Conservation (phyloP, 2,329 filamentous ascomycete species). For the Pseudopithomyces chartarum region DNA sequence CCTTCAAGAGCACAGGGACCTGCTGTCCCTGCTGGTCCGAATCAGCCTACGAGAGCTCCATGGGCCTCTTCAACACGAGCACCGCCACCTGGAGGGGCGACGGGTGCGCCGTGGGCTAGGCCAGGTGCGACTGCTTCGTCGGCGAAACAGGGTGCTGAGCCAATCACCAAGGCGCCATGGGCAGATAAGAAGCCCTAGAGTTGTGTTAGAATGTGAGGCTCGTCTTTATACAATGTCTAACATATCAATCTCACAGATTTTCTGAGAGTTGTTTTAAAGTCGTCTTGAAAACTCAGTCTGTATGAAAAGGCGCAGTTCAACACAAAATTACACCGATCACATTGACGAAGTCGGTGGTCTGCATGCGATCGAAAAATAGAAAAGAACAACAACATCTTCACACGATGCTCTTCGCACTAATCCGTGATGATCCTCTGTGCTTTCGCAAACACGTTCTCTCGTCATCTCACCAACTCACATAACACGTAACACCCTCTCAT, state of each 20-base stretch:
- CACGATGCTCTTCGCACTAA: too few species aligned
- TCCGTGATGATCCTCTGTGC: too few species aligned
- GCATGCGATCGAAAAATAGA: too few species aligned
- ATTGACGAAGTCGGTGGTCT: too few species aligned
- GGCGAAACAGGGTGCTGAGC: conserved; percentile 7
- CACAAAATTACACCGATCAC: too few species aligned
- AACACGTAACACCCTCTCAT: too few species aligned
- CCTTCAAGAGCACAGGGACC: conserved; percentile 13
- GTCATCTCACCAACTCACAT: too few species aligned
- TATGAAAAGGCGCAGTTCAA: too few species aligned
- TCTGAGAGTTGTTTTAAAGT: background rate
- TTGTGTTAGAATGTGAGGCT: background rate
- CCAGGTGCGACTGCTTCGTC: conserved; percentile 10
- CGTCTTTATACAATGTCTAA: too few species aligned
- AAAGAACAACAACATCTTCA: too few species aligned
- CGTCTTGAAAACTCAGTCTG: background rate
- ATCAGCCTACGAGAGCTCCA: conserved; percentile 41
- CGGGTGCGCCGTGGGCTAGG: conserved; percentile 33
- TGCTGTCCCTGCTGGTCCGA: conserved; percentile 30
- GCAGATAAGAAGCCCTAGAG: conserved; percentile 20
- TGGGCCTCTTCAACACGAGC: conserved; percentile 30
- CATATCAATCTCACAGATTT: too few species aligned
- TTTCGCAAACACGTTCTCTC: too few species aligned
- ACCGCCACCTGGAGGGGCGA: conserved; percentile 21
- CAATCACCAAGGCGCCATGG: conserved; percentile 31